These are phyloP conservation scores for Cornus controversa DNA, from an alignment of 148 eudicot species.

Conservation along the genomic window DNA sequence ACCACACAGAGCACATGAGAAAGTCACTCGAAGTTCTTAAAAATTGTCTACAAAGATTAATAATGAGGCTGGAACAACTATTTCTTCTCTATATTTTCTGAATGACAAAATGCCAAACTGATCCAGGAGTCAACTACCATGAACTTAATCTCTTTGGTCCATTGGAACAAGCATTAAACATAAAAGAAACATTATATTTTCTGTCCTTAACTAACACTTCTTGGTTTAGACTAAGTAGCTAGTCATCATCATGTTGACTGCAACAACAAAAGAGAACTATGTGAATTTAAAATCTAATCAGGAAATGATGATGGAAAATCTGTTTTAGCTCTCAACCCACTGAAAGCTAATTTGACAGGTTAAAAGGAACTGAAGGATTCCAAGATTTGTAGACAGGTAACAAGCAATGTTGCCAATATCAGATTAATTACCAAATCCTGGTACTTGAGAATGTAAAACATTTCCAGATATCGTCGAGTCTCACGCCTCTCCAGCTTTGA, in stretches of 20 bases:
- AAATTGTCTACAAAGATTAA: not conserved
- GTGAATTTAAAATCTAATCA: not conserved
- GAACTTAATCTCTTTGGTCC: too few species aligned
- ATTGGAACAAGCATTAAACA: too few species aligned
- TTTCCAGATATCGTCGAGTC: constrained; percentile 33
- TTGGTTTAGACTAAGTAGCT: not conserved
- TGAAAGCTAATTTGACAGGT: not conserved
- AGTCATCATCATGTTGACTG: not conserved
- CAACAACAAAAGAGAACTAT: not conserved
- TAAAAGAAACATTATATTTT: too few species aligned
- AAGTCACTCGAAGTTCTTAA: not conserved
- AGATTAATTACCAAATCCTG: constrained; percentile 22
- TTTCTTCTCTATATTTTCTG: not conserved
- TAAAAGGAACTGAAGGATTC: not conserved
- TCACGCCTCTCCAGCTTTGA: constrained; percentile 39
- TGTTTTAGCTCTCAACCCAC: not conserved
- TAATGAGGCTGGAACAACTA: not conserved
- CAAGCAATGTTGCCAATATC: not conserved
- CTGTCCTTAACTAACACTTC: too few species aligned
- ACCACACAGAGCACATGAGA: not conserved
- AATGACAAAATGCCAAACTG: not conserved
- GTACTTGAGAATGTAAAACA: constrained; percentile 35
- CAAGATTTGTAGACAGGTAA: not conserved
- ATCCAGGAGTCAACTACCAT: too few species aligned
- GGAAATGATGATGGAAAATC: not conserved